Conservation (phyloP, 345 rosid genomes). For the Corchorus capsularis region DNA sequence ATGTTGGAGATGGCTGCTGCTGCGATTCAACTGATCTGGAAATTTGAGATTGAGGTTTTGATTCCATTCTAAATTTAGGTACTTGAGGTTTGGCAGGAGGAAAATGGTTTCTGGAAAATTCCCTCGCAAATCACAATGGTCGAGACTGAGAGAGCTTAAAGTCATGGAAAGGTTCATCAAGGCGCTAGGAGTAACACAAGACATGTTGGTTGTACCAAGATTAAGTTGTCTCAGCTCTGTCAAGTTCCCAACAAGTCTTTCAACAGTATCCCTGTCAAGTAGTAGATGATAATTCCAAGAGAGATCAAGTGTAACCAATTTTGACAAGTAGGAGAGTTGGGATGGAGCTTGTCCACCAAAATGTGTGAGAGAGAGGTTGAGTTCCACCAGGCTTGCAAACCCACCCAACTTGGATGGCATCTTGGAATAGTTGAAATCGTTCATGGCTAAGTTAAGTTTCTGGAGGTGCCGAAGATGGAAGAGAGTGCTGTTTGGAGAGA, state of each 20-base stretch:
- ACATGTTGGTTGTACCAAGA: neutral
- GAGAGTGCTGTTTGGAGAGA: constrained; percentile 26
- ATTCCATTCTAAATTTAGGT: neutral
- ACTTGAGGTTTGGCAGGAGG: neutral
- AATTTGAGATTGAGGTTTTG: neutral
- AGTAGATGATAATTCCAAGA: neutral
- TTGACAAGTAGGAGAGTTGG: constrained; percentile 14
- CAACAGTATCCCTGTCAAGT: neutral
- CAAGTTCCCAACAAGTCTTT: constrained; percentile 7
- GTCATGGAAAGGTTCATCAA: constrained; percentile 19
- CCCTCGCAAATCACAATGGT: neutral
- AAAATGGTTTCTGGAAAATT: constrained; percentile 22
- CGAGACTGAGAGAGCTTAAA: constrained; percentile 1
- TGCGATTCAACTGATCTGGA: constrained; percentile 2
- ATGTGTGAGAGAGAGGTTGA: neutral
- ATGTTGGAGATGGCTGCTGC: neutral
- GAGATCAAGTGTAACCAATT: constrained; percentile 25
- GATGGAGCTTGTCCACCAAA: constrained; percentile 19
- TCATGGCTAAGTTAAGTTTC: constrained; percentile 32
- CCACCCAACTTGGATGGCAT: constrained; percentile 16
- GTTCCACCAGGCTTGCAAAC: constrained; percentile 10
- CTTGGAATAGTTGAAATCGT: constrained; percentile 16
- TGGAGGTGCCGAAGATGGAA: constrained; percentile 26
- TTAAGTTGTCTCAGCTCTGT: constrained; percentile 4
- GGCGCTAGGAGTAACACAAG: neutral